phyloP scores from a whole-genome alignment of 2,329 filamentous ascomycete genomes.

The Apiospora hydei region DNA sequence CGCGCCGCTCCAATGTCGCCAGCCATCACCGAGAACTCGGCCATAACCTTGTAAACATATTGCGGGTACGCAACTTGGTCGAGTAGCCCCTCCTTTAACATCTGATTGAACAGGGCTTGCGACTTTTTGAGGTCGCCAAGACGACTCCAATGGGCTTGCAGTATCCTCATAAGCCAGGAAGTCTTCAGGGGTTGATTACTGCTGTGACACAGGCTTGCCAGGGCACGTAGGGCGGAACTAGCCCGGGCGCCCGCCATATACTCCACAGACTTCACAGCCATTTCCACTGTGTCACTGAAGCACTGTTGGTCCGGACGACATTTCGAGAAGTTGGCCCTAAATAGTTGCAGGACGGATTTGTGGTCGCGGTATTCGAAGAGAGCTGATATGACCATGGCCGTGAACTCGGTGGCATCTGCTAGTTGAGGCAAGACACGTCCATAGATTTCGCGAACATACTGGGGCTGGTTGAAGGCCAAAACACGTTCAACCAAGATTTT shows the following conservation, averaged over 20 bases:
- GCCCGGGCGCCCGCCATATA: constrained; percentile 38
- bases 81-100: constrained; percentile 35
- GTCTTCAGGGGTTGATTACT: constrained; percentile 36
- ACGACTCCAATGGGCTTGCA: constrained; percentile 46
- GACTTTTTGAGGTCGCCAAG: constrained; percentile 37
- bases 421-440: constrained; percentile 40
- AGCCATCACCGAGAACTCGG: constrained; percentile 49
- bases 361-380: constrained; percentile 41
- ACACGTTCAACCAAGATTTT: constrained; percentile 40
- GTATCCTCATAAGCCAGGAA: constrained; percentile 46
- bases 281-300: constrained; percentile 40
- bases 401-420: constrained; percentile 36
- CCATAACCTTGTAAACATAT: constrained; percentile 47
- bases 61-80: constrained; percentile 37
- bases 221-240: constrained; percentile 39
- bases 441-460: constrained; percentile 40
- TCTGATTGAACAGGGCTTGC: constrained; percentile 39
- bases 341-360: constrained; percentile 44
- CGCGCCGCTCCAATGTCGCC: constrained; percentile 42
- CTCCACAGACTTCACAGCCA: constrained; percentile 44
- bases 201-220: constrained; percentile 37
- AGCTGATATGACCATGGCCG: constrained; percentile 41
- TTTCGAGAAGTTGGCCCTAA: constrained; percentile 43
- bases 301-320: constrained; percentile 30
- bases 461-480: constrained; percentile 34